A percentile compares a stretch with the other conserved stretches of the same genome.
Evolutionary conservation across 1,284 basidiomycete genomes (phyloP).

Genomic region (Naganishia albida): DNA sequence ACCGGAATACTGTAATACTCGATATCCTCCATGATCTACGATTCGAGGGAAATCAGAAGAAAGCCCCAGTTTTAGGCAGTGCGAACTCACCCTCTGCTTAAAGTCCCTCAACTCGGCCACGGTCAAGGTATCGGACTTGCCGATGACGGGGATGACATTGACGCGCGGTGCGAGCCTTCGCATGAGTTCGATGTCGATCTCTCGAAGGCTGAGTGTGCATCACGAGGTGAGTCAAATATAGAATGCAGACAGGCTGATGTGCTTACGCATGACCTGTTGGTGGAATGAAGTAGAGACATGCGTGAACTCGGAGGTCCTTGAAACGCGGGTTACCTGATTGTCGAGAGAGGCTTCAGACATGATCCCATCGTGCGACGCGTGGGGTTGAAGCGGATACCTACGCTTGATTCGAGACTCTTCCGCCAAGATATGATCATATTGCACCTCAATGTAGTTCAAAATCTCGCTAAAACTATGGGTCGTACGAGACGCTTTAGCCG

Average conservation of each 20-base stretch:
- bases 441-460: slow-evolving; percentile 92
- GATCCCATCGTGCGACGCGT: not conserved
- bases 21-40: slow-evolving; percentile 97
- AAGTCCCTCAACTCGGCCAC: slow-evolving; percentile 87
- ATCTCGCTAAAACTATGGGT: slow-evolving; percentile 85
- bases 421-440: slow-evolving; percentile 98
- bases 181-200: slow-evolving; percentile 99
- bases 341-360: not conserved
- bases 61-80: not conserved
- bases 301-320: slow-evolving; percentile 95
- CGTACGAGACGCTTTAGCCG: not conserved
- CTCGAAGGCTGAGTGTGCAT: slow-evolving; percentile 75
- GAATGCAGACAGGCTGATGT: not conserved
- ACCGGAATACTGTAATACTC: slow-evolving; percentile 98
- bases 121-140: slow-evolving; percentile 94
- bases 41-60: slow-evolving; percentile 14
- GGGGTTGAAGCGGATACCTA: slow-evolving; percentile 65
- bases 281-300: slow-evolving; percentile 96
- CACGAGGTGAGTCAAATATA: not conserved
- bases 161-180: slow-evolving; percentile 91
- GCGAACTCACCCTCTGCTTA: slow-evolving; percentile 81
- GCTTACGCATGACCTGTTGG: slow-evolving; percentile 79
- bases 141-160: slow-evolving; percentile 98
- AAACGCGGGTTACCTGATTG: slow-evolving; percentile 61
- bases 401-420: slow-evolving; percentile 99